Percentiles rank a stretch among this genome's conserved stretches.
Evolutionary conservation across 441 rosid genomes (phyloP).

Genomic region (Theobroma grandiflorum): DNA sequence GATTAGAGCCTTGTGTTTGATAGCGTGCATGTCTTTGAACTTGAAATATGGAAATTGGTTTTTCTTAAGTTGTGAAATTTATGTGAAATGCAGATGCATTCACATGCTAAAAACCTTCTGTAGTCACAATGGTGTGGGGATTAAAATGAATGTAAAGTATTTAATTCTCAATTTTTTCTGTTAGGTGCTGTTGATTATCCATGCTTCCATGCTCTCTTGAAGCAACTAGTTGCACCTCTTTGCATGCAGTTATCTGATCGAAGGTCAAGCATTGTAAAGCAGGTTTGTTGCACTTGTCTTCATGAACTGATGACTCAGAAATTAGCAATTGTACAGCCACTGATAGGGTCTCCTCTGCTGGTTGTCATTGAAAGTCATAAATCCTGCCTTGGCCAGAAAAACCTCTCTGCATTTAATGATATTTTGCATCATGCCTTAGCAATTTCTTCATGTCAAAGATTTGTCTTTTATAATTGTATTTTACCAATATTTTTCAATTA

Average conservation of each 20-base stretch:
- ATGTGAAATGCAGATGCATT: not conserved
- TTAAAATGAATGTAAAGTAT: not conserved
- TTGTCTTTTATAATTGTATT: not conserved
- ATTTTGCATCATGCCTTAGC: constrained; percentile 1
- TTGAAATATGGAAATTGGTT: not conserved
- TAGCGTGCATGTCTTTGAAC: not conserved
- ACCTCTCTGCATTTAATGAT: not conserved
- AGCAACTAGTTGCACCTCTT: constrained; percentile 87
- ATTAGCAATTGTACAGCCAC: not conserved
- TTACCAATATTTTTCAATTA: not conserved
- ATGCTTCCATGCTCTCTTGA: constrained; percentile 89
- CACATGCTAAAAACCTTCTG: not conserved
- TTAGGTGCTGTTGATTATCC: constrained; percentile 87
- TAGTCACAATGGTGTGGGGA: not conserved
- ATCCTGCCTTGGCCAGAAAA: not conserved
- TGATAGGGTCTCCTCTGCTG: not conserved
- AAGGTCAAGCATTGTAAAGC: constrained; percentile 95
- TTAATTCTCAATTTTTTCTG: constrained; percentile 21
- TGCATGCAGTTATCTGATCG: constrained; percentile 87
- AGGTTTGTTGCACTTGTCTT: constrained; percentile 52
- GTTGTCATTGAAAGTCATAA: constrained; percentile 1
- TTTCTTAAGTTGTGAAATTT: not conserved
- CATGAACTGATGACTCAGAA: constrained; percentile 17
- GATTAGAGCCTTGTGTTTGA: not conserved
- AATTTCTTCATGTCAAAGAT: constrained; percentile 5